These are phyloP conservation scores for Aspergillus haitiensis DNA, from an alignment of 495 filamentous ascomycete genomes.

Conservation along the genomic window DNA sequence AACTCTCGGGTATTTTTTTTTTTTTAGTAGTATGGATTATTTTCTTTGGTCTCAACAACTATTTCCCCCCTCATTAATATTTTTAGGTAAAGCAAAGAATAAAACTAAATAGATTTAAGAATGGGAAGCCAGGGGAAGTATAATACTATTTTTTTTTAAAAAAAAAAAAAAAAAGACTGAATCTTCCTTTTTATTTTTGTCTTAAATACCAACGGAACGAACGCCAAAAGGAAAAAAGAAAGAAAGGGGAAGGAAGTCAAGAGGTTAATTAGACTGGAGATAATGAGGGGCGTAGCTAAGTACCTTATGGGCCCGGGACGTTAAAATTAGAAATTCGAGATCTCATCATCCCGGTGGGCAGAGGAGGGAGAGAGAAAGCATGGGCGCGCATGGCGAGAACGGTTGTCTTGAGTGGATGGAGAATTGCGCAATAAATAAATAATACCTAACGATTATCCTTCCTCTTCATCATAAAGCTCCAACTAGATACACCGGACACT, in stretches of 20 bases:
- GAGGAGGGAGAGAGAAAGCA: background rate
- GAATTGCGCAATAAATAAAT: background rate
- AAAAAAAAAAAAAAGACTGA: no score
- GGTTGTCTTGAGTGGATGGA: slow-evolving; percentile 1
- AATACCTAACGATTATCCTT: no score
- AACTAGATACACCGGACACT: background rate
- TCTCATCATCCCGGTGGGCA: background rate
- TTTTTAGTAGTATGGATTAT: no score
- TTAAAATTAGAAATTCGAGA: slow-evolving; percentile 7
- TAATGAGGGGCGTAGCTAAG: background rate
- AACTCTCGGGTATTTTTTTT: no score
- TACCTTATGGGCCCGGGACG: background rate
- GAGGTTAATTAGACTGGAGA: background rate
- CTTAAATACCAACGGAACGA: no score
- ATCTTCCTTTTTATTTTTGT: no score
- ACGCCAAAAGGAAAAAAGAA: background rate
- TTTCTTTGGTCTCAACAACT: no score
- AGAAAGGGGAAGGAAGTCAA: background rate
- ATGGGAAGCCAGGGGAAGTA: no score
- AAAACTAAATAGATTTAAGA: no score
- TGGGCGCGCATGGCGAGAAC: background rate
- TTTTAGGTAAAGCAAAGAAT: no score
- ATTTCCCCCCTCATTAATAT: no score
- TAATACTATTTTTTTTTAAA: no score
- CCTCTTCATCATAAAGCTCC: background rate